These are phyloP conservation scores for Epichloe hybrida DNA, from an alignment of 2,329 filamentous ascomycete species.

Conservation along the genomic window DNA sequence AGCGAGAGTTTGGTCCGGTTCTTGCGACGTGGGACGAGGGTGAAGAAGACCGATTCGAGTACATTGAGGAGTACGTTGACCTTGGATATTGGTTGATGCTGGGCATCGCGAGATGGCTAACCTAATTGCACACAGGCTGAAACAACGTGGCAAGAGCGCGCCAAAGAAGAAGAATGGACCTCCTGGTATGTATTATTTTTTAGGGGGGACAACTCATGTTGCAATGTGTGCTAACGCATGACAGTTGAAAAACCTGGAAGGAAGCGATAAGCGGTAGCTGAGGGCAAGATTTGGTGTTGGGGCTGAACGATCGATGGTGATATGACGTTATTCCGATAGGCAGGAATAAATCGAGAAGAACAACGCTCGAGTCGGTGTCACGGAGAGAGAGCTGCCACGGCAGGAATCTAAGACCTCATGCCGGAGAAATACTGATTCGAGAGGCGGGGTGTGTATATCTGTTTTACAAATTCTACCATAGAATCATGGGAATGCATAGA, in stretches of 20 bases:
- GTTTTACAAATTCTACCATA: neutral
- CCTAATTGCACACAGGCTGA: slow-evolving; percentile 37
- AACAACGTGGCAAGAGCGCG: slow-evolving; percentile 69
- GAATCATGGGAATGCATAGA: neutral
- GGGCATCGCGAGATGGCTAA: slow-evolving; percentile 13
- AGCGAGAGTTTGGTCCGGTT: slow-evolving; percentile 52
- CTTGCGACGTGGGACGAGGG: slow-evolving; percentile 59
- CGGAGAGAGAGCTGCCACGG: neutral
- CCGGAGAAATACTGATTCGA: neutral
- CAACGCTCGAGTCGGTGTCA: neutral
- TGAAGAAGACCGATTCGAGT: slow-evolving; percentile 68
- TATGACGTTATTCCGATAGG: neutral
- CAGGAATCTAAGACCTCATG: neutral
- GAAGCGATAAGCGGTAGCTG: slow-evolving; percentile 15
- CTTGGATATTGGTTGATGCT: neutral
- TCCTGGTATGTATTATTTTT: slow-evolving; percentile 18
- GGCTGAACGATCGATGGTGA: neutral
- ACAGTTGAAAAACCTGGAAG: slow-evolving; percentile 17
- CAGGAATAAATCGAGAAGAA: neutral
- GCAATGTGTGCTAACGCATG: neutral
- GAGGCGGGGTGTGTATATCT: neutral
- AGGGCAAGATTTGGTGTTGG: neutral
- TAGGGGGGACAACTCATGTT: too few species aligned
- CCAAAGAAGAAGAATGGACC: slow-evolving; percentile 73
- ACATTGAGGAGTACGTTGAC: slow-evolving; percentile 48